These are phyloP conservation scores for Apiospora phragmitis DNA, from an alignment of 2,329 filamentous ascomycete genomes.

Conservation along the genomic window DNA sequence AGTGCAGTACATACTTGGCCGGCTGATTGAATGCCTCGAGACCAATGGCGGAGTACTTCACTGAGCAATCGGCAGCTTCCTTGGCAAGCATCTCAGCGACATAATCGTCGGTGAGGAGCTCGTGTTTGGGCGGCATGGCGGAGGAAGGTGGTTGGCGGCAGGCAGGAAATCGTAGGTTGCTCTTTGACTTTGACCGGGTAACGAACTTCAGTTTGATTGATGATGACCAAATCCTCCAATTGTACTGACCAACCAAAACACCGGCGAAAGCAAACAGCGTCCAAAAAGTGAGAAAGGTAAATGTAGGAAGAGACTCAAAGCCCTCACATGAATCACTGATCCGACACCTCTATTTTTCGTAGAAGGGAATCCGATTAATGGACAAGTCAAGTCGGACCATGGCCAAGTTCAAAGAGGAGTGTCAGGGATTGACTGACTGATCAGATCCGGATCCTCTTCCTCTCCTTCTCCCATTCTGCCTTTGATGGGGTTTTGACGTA, in stretches of 20 bases:
- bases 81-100: slow-evolving; percentile 77
- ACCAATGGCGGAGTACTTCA: slow-evolving; percentile 74
- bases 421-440: background rate
- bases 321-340: background rate
- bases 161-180: background rate
- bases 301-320: background rate
- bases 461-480: background rate
- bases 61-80: slow-evolving; percentile 73
- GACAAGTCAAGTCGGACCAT: background rate
- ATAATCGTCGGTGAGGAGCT: slow-evolving; percentile 71
- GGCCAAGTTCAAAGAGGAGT: background rate
- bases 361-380: background rate
- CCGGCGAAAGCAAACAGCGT: background rate
- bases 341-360: background rate
- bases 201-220: background rate
- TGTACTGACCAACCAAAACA: background rate
- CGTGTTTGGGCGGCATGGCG: slow-evolving; percentile 27
- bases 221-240: background rate
- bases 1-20: slow-evolving; percentile 42
- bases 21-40: slow-evolving; percentile 61
- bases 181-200: background rate
- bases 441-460: background rate
- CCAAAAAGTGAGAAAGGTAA: background rate
- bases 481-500: background rate
- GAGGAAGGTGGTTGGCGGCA: slow-evolving; percentile 23